Percentiles rank a stretch among this genome's conserved stretches.
These are phyloP conservation scores for Epichloe typhina DNA, from an alignment of 2,329 filamentous ascomycete species.

Conservation along the genomic window DNA sequence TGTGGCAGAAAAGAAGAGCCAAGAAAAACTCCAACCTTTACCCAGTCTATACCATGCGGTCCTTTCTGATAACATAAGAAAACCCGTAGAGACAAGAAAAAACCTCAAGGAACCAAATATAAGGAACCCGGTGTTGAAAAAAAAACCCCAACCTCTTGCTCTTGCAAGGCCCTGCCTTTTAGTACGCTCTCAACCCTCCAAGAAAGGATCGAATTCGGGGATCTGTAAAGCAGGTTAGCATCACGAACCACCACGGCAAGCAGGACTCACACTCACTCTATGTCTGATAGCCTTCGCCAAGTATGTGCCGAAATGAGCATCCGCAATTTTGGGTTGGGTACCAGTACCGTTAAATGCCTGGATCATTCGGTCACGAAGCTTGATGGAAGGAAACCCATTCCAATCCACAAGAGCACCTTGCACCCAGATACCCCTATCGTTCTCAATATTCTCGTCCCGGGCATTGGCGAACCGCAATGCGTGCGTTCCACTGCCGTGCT, in stretches of 20 bases:
- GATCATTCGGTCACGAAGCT: conserved; percentile 7
- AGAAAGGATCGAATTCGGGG: not conserved
- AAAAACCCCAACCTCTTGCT: too few relatives aligned
- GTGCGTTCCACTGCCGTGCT: conserved; percentile 20
- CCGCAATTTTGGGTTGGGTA: conserved; percentile 5
- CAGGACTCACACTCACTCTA: conserved; percentile 1
- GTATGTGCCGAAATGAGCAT: conserved; percentile 4
- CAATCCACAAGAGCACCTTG: conserved; percentile 11
- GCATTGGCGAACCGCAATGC: conserved; percentile 16
- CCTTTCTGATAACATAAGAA: too few relatives aligned
- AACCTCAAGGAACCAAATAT: not conserved
- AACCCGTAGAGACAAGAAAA: too few relatives aligned
- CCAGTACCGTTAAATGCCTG: conserved; percentile 1
- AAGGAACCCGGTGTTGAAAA: too few relatives aligned
- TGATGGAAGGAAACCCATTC: conserved; percentile 2
- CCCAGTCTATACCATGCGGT: too few relatives aligned
- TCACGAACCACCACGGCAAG: not conserved
- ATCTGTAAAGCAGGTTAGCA: not conserved
- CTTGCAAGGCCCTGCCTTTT: too few relatives aligned
- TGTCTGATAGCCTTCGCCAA: conserved; percentile 5
- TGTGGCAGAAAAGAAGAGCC: too few relatives aligned
- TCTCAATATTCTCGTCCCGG: conserved; percentile 14
- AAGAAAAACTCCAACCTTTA: too few relatives aligned
- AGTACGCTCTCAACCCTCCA: not conserved
- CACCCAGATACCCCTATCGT: conserved; percentile 18